Evolutionary conservation across 2,329 filamentous ascomycete species (phyloP), one percentile per base, ranked within the genome.

Genomic region (Cladophialophora carrionii): DNA sequence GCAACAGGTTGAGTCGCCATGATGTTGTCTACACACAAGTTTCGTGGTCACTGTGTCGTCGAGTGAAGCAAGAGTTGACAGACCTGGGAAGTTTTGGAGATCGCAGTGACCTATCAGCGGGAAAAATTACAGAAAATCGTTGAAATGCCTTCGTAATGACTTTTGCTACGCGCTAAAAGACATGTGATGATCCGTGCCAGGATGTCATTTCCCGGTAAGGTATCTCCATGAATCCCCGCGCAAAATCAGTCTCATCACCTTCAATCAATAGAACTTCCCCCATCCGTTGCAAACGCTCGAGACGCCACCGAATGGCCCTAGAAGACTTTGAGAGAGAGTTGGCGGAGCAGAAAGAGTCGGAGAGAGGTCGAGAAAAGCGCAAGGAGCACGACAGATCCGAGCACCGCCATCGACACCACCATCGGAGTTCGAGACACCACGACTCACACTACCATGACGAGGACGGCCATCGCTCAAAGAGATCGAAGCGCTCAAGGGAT

Each of bases 301-400:
- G n/a, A 14, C 14, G 12, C 56, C 12, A n/a, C 37, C 57, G 57
- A 31, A 88, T 87, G 86, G 82, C 83, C 4, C 75, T 88, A 64
- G 85, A 87, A 71, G 90, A 93, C 64, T 96, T 96, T 65, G 92
- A 96, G 76, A 90, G 88, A 74, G 82, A 87, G 29, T 82, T 96
- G 12, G 89, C 88, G 1, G 84, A 73, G 59, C 67, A 68, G 62
- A 78, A 68, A 70, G 76, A 71, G 32, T 65, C 73, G n/a, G 70
- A 74, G 59, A 74, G 71, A 62, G 75, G 76, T 43, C 73, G 72
- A 51, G 76, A 78, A 68, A 75, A 75, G 51, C 76, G 74, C 54
- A 79, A 76, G 65, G 78, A 81, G 63, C 77, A 79, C 63, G 72
- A 73, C 26, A 75, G 80, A 55, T 76, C 76, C 31, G 75, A 79